Evolutionary conservation across 108 stramenopile genomes (phyloP), one percentile per base, ranked within the genome.

Genomic region (Stephanodiscus triporus): DNA sequence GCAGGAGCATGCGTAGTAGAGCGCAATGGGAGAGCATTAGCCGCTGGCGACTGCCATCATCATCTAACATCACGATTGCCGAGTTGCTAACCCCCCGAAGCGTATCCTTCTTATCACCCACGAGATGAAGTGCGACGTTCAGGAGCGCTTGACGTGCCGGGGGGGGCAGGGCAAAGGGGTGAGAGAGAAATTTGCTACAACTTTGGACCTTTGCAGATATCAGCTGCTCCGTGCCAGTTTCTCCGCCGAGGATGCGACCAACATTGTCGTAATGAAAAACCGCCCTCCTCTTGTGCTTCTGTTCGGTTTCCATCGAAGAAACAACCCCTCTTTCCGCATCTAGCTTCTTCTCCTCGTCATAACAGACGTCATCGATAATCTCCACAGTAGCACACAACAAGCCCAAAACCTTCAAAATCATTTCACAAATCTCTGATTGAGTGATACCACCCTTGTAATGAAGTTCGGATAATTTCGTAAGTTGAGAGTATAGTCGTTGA

Each of bases 111-210:
- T 92, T 90, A 47, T 83, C 79, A 37, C 86, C 85, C 56, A 93
- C 45, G 13, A 95, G 45, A 22, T 83, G 80, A 30, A 91, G 78
- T 51, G 88, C 64, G 20, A 91, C 50, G 22, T 86, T 88, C 0
- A 92, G 71, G 0, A 95, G 73, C 4, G 87, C 68, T 77, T 91
- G 88, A 38, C 94, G 68, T 22, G 90, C 89, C 7, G 94, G 90
- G 43, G 84, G 63, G 17, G 94, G 94, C 37, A 95, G 72, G 19
- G 91, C 94, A 63, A 92, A 90, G 5, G 73, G 70, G 32, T 65
- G 77, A 11, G 66, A 55, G 17, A 84, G 54, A 17, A 84, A 76
- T 58, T 76, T 69, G 50, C 89, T 88, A 14, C 87, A 53, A 60
- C 62, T 70, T 48, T 38, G 26, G 54, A 27, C 38, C 32, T 51